Conservation (phyloP, 148 eudicot genomes). For the Rheum nobile region DNA sequence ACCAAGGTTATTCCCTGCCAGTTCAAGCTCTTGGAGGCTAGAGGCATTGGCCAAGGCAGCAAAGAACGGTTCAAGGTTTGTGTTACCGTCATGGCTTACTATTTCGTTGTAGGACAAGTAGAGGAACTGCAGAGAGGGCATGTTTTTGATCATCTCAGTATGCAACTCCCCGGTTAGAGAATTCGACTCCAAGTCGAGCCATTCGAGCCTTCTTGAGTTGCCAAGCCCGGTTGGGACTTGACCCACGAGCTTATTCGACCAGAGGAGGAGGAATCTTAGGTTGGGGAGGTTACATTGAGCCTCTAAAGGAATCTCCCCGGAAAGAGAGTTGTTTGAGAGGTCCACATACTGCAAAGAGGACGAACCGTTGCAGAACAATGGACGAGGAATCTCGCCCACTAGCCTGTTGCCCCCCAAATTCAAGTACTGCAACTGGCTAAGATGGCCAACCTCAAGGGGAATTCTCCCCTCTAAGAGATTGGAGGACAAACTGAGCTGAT, state of each 20-base stretch:
- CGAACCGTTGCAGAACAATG: slow-evolving; percentile 44
- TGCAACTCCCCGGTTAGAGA: slow-evolving; percentile 52
- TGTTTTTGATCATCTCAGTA: slow-evolving; percentile 23
- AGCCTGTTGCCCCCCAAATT: slow-evolving; percentile 57
- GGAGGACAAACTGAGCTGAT: slow-evolving; percentile 49
- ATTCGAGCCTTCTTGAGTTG: slow-evolving; percentile 52
- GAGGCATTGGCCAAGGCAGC: slow-evolving; percentile 51
- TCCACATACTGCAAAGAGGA: slow-evolving; percentile 53
- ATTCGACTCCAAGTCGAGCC: slow-evolving; percentile 70
- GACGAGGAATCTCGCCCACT: slow-evolving; percentile 39
- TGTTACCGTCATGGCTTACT: slow-evolving; percentile 54
- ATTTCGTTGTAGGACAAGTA: slow-evolving; percentile 64
- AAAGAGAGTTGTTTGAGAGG: slow-evolving; percentile 70
- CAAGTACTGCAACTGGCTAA: slow-evolving; percentile 39
- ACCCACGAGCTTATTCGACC: slow-evolving; percentile 59
- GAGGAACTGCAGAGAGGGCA: slow-evolving; percentile 45
- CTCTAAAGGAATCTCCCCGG: slow-evolving; percentile 46
- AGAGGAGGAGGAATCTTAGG: slow-evolving; percentile 53
- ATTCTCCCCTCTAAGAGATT: slow-evolving; percentile 56
- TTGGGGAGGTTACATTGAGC: slow-evolving; percentile 47
- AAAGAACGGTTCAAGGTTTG: slow-evolving; percentile 55
- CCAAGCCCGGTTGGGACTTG: slow-evolving; percentile 45
- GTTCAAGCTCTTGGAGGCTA: slow-evolving; percentile 66
- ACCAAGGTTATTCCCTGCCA: slow-evolving; percentile 58
- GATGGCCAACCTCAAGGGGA: slow-evolving; percentile 44